These are phyloP conservation scores for Filosporella fistucella DNA, from an alignment of 495 filamentous ascomycete species.

Conservation along the genomic window DNA sequence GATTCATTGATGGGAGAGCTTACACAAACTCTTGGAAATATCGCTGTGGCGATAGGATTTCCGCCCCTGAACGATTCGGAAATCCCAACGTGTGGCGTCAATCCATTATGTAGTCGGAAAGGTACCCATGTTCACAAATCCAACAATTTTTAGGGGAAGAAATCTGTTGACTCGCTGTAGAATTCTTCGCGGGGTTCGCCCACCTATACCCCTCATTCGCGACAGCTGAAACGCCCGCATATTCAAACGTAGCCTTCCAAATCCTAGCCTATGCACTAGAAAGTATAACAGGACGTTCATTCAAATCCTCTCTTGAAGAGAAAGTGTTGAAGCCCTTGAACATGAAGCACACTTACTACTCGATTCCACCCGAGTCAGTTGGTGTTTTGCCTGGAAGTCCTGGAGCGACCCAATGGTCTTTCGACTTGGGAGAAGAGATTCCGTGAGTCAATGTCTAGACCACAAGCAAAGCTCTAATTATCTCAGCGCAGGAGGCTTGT, in stretches of 20 bases:
- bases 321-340: constrained; percentile 39
- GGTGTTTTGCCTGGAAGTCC: constrained; percentile 32
- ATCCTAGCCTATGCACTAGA: constrained; percentile 51
- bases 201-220: constrained; percentile 39
- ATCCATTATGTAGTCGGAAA: not conserved
- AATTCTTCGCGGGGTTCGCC: constrained; percentile 42
- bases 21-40: not conserved
- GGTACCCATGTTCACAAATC: too few species aligned
- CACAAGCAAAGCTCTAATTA: not conserved
- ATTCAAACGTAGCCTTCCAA: constrained; percentile 52
- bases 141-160: too few species aligned
- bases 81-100: constrained; percentile 36
- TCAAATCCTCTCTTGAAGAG: constrained; percentile 37
- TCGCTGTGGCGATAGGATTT: constrained; percentile 24
- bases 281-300: constrained; percentile 41
- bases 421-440: not conserved
- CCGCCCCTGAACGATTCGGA: constrained; percentile 38
- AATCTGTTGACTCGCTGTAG: not conserved
- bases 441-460: constrained; percentile 2
- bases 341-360: constrained; percentile 35
- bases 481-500: constrained; percentile 50
- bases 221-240: constrained; percentile 43
- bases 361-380: constrained; percentile 24
- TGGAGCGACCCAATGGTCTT: constrained; percentile 4
- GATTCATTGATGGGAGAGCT: constrained; percentile 1